Base-by-base conservation (phyloP, 2,329 filamentous ascomycete species). In the Scolecobasidium constrictum region DNA sequence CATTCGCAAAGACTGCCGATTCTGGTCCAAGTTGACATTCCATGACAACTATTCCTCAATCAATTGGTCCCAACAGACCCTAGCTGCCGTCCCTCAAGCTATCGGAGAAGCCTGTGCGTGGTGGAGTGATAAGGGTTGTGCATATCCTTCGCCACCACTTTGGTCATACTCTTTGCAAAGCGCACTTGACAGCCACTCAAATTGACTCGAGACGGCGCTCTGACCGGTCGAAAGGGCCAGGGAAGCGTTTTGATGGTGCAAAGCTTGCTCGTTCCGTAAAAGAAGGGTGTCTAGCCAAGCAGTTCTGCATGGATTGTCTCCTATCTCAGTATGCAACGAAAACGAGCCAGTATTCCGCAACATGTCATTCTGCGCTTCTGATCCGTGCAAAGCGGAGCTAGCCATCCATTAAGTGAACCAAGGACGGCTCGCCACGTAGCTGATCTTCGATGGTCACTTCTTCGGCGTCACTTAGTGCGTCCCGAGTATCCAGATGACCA, bases 381-480 rank as follows among this genome's bases (percentile, higher is more conserved):
- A 42, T 15, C 22, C 17, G 42, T 18, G 38, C 22, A 35, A 21
- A 15, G 23, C 35, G 42, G 42, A 38, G 36, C 34, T 39, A 34
- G 49, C 49, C 43, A 48, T 16, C 47, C 45, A 15, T 37, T 18
- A 43, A 40, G 40, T 63, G 58, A 61, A 63, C 63, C 61, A 65
- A 56, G 62, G 60, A 62, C 55, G 54, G 58, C 48, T 59, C 61
- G 66, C 66, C 66, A 70, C 66, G 66, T 70, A 68, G 66, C 66
- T 61, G 66, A 63, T 68, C 65, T 66, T 63, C 66, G 64, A 66
- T 59, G 62, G 57, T 59, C 56, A 38, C 61, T 58, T 58, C 58
- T 65, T 59, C 62, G 63, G 63, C 60, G 60, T 56, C 59, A 61
- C 59, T 64, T 67, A 67, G 64, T 61, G 62, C 63, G 50, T 52